These are phyloP conservation scores for Debaryomyces robertsiae DNA, from an alignment of 1,139 yeast genomes.

Conservation along the genomic window DNA sequence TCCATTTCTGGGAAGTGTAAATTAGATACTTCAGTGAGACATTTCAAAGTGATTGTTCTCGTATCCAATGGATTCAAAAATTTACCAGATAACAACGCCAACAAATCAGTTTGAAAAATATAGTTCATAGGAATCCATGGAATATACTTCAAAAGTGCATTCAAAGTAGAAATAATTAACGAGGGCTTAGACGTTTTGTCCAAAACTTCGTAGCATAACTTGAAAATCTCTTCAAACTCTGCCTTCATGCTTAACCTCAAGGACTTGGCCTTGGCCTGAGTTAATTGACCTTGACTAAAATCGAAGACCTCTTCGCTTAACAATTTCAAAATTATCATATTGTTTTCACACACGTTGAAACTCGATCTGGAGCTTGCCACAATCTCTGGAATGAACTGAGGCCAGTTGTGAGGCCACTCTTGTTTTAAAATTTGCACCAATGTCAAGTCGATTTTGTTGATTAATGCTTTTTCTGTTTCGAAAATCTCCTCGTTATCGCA, in stretches of 20 bases:
- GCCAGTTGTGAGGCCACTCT: constrained; percentile 99
- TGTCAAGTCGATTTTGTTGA: constrained; percentile 91
- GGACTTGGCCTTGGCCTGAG: constrained; percentile 88
- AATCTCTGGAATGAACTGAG: constrained; percentile 91
- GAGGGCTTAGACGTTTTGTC: constrained; percentile 86
- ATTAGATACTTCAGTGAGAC: constrained; percentile 86
- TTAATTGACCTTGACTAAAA: constrained; percentile 90
- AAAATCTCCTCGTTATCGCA: constrained; percentile 85
- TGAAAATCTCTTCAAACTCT: constrained; percentile 92
- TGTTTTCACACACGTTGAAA: constrained; percentile 93
- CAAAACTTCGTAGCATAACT: constrained; percentile 87
- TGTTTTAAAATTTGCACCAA: constrained; percentile 92
- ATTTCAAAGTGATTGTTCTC: constrained; percentile 82
- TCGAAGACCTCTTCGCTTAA: constrained; percentile 96
- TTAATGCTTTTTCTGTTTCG: constrained; percentile 74
- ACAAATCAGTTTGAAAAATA: constrained; percentile 83
- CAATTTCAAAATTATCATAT: constrained; percentile 87
- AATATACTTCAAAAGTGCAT: constrained; percentile 79
- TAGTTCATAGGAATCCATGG: constrained; percentile 94
- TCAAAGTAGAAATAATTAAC: constrained; percentile 80
- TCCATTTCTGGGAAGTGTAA: constrained; percentile 66
- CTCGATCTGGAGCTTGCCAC: constrained; percentile 83
- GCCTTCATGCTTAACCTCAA: constrained; percentile 82
- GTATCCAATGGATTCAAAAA: constrained; percentile 80
- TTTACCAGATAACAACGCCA: constrained; percentile 70